Percentiles rank a stretch among this genome's conserved stretches.
Conservation (phyloP, 352 stramenopile species). For the Phytophthora capsici region DNA sequence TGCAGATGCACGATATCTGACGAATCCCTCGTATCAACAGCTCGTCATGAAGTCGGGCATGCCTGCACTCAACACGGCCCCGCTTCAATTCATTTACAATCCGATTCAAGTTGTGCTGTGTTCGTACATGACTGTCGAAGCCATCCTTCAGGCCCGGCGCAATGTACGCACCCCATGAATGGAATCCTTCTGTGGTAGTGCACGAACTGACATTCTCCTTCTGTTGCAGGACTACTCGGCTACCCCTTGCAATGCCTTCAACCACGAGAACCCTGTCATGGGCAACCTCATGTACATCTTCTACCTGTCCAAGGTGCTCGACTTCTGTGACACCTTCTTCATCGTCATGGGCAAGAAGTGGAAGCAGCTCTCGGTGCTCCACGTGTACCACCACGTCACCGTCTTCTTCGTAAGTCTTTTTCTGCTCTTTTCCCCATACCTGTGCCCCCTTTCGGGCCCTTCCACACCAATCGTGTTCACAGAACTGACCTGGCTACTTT, state of each 20-base stretch:
- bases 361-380: slow-evolving; percentile 96
- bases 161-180: slow-evolving; percentile 48
- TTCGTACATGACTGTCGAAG: slow-evolving; percentile 95
- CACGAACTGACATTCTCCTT: slow-evolving; percentile 14
- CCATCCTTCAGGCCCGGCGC: slow-evolving; percentile 86
- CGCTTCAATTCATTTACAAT: slow-evolving; percentile 95
- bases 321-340: slow-evolving; percentile 94
- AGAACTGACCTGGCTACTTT: slow-evolving; percentile 22
- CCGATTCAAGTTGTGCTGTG: slow-evolving; percentile 94
- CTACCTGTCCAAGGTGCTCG: slow-evolving; percentile 95
- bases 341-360: slow-evolving; percentile 97
- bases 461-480: slow-evolving; percentile 7
- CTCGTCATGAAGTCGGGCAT: slow-evolving; percentile 62
- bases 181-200: neutral
- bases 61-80: slow-evolving; percentile 57
- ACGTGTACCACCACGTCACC: slow-evolving; percentile 97
- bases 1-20: slow-evolving; percentile 1
- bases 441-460: neutral
- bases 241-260: slow-evolving; percentile 90
- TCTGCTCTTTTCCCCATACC: slow-evolving; percentile 3
- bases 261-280: slow-evolving; percentile 89
- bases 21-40: slow-evolving; percentile 19
- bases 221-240: slow-evolving; percentile 76
- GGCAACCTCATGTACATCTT: slow-evolving; percentile 97
- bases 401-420: slow-evolving; percentile 92